Conservation (phyloP, 1,139 yeast genomes). For the Candida sojae region DNA sequence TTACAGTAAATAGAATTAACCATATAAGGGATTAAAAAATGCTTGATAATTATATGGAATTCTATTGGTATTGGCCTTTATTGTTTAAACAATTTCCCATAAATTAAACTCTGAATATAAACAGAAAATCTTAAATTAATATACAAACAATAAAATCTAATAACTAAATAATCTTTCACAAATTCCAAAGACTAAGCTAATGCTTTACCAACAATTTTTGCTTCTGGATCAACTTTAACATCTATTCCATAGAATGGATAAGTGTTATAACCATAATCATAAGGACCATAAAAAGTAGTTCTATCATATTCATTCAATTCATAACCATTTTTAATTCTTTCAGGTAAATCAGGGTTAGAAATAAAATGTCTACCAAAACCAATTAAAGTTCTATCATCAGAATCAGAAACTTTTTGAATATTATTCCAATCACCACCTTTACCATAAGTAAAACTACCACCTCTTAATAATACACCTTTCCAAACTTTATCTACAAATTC, state of each 20-base stretch:
- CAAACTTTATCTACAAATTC: constrained; percentile 42
- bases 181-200: constrained; percentile 8
- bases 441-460: constrained; percentile 43
- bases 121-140: neutral
- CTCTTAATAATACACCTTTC: constrained; percentile 49
- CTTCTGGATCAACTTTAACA: constrained; percentile 17
- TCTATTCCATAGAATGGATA: constrained; percentile 14
- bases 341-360: constrained; percentile 55
- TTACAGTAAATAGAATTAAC: too few relatives aligned
- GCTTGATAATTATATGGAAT: too few relatives aligned
- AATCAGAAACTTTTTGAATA: constrained; percentile 23
- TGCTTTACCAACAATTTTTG: constrained; percentile 14
- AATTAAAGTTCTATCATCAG: constrained; percentile 41
- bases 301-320: constrained; percentile 36
- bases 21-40: too few relatives aligned
- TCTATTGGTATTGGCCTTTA: too few relatives aligned
- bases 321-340: constrained; percentile 44
- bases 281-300: constrained; percentile 21
- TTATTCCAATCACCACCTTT: constrained; percentile 19
- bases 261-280: constrained; percentile 29
- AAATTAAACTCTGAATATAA: neutral
- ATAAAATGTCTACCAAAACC: constrained; percentile 50
- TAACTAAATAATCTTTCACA: neutral
- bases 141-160: neutral
- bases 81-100: too few relatives aligned